phyloP scores from a whole-genome alignment of 2,329 filamentous ascomycete species.

The Penicillium sp. region DNA sequence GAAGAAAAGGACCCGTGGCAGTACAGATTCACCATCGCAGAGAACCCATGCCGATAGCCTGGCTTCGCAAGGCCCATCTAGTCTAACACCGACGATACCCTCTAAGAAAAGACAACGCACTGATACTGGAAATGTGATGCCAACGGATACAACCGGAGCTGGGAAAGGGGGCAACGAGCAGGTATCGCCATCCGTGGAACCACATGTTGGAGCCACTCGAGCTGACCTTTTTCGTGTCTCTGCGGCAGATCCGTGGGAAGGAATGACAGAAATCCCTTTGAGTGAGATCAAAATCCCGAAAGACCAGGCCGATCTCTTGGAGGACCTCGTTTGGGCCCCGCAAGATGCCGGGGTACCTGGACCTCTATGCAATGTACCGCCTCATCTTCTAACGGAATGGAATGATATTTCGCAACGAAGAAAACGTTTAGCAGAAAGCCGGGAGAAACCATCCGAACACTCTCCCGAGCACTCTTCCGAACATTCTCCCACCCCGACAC shows the following conservation, averaged over 20 bases:
- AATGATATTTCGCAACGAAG: slow-evolving; percentile 28
- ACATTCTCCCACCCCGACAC: slow-evolving; percentile 9
- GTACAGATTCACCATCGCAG: neutral
- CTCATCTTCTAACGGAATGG: slow-evolving; percentile 36
- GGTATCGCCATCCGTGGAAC: neutral
- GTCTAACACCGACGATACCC: neutral
- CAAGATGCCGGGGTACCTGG: slow-evolving; percentile 27
- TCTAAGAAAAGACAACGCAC: slow-evolving; percentile 18
- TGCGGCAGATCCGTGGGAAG: slow-evolving; percentile 28
- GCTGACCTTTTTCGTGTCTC: neutral
- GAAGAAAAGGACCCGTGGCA: slow-evolving; percentile 15
- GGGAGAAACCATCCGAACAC: slow-evolving; percentile 1
- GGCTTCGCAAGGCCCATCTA: neutral
- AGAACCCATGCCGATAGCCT: neutral
- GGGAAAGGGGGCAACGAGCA: neutral
- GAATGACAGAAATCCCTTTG: slow-evolving; percentile 39
- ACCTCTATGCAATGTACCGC: slow-evolving; percentile 36
- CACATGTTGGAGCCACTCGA: neutral
- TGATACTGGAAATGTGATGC: neutral
- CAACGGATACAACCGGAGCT: neutral
- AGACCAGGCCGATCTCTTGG: slow-evolving; percentile 51
- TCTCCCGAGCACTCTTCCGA: too few species aligned
- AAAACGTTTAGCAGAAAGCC: slow-evolving; percentile 6
- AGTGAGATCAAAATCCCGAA: slow-evolving; percentile 46
- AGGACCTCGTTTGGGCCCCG: slow-evolving; percentile 38